phyloP scores from a whole-genome alignment of 257 asterid genomes.

The Fraxinus excelsior region DNA sequence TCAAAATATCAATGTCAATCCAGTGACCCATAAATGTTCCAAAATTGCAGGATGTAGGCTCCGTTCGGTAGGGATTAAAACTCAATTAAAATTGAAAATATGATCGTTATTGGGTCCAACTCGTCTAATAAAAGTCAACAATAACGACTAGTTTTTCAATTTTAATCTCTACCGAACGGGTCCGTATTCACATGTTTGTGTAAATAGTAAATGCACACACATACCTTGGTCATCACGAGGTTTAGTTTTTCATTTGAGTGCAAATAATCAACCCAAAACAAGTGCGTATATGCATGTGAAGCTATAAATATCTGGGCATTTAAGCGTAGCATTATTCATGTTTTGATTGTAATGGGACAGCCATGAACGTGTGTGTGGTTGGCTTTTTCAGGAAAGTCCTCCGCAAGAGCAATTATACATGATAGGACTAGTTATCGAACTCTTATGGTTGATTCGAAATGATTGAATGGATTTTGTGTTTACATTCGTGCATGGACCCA shows the following conservation, averaged over 20 bases:
- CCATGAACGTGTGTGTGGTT: conserved; percentile 3
- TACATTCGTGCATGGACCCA: not conserved
- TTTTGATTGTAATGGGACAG: conserved; percentile 24
- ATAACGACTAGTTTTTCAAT: too few relatives aligned
- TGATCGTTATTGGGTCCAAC: too few relatives aligned
- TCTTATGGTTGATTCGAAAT: not conserved
- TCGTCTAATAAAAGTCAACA: too few relatives aligned
- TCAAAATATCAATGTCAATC: too few relatives aligned
- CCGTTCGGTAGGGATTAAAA: too few relatives aligned
- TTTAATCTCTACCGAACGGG: too few relatives aligned
- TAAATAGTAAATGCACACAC: conserved; percentile 9
- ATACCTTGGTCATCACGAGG: conserved; percentile 40
- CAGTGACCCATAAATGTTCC: too few relatives aligned
- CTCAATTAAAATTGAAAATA: too few relatives aligned
- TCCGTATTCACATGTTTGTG: conserved; percentile 16
- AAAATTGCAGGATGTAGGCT: not conserved
- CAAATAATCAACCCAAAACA: not conserved
- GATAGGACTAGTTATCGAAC: not conserved
- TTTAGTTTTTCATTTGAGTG: conserved; percentile 23
- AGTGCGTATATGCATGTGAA: not conserved
- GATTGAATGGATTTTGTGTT: not conserved
- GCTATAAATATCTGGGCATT: conserved; percentile 4
- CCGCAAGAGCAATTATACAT: not conserved
- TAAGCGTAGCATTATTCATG: not conserved
- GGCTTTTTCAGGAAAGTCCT: not conserved